Base-by-base conservation (phyloP, 202 grass and related monocot genomes). In the Schoenoplectus triqueter region DNA sequence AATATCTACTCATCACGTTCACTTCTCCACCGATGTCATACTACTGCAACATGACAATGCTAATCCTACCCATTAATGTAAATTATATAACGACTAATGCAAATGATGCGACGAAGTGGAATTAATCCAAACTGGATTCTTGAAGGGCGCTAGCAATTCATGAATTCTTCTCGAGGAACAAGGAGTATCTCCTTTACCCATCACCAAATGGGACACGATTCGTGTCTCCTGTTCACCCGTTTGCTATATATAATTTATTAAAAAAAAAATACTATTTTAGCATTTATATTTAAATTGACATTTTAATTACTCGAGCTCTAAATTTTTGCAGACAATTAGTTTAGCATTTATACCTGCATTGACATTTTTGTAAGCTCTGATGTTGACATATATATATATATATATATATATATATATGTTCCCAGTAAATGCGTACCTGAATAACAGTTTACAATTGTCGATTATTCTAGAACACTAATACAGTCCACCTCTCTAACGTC, bases 221-320 rank as follows among this genome's bases (percentile, higher is more conserved):
- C 17, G 4, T 2, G 47, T 22, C 70, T 0, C 6, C 70, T 52
- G n/a, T 5, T 10, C 70, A 74, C 70, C 3, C 47, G 70, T 52
- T 74, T 74, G 15, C 17, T 46, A 13, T 46, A 6, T 5, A 18
- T 6, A 52, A 52, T 51, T 74, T 21, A 74, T 52, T 70, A 1
- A 18, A 52, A 18, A 74, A 74, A 3, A 20, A n/a, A n/a, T n/a
- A 52, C 52, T 52, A 20, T 5, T 74, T 21, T 21, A 51, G 70
- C 70, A 74, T 74, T 74, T 74, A 74, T 52, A 74, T 51, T 9
- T 51, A 74, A 21, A 20, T 74, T 52, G 47, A 74, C 70, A 52
- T 51, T 7, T 73, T 46, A 69, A 70, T 6, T 71, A 71, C 44
- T 71, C 68, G 0, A 47, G 42, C 14, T 73, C 46, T 21, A 52